These are phyloP conservation scores for Aspergillus udagawae DNA, from an alignment of 2,329 filamentous ascomycete genomes.

Conservation along the genomic window DNA sequence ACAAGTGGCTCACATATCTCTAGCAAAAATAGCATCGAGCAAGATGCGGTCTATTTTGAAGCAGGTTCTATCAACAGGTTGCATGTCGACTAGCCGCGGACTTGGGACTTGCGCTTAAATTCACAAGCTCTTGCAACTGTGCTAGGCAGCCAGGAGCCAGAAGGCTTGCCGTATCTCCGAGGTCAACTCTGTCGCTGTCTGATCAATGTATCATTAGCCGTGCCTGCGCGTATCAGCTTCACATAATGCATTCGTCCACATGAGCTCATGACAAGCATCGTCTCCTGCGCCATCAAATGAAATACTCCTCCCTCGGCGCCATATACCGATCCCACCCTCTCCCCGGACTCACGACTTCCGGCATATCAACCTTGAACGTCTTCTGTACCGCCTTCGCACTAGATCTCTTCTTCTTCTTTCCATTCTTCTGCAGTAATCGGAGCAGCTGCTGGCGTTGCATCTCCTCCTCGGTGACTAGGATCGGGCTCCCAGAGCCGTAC, in stretches of 20 bases:
- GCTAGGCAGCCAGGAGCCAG: too few species aligned
- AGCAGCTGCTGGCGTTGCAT: slow-evolving; percentile 38
- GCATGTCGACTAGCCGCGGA: neutral
- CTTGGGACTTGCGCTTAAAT: too few species aligned
- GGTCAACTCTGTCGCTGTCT: neutral
- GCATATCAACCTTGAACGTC: slow-evolving; percentile 26
- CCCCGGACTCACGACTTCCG: slow-evolving; percentile 16
- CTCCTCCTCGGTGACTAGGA: slow-evolving; percentile 34
- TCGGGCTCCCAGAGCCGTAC: slow-evolving; percentile 8
- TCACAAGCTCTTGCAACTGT: too few species aligned
- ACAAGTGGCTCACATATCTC: neutral
- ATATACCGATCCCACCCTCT: slow-evolving; percentile 21
- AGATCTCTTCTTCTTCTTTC: slow-evolving; percentile 17
- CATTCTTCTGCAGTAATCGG: slow-evolving; percentile 30
- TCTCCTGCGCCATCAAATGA: neutral
- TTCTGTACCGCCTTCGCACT: slow-evolving; percentile 18
- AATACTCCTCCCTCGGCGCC: slow-evolving; percentile 5
- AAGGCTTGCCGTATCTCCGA: too few species aligned
- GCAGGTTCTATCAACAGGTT: neutral
- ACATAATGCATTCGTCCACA: neutral
- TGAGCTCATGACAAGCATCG: neutral
- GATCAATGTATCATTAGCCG: neutral
- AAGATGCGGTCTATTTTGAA: neutral
- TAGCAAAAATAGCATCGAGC: neutral
- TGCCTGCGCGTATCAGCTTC: neutral